A percentile compares a stretch with the other conserved stretches of the same genome.
Evolutionary conservation across 371 early-diverging fungal genomes (phyloP).

Genomic region (Choanephora cucurbitarum): DNA sequence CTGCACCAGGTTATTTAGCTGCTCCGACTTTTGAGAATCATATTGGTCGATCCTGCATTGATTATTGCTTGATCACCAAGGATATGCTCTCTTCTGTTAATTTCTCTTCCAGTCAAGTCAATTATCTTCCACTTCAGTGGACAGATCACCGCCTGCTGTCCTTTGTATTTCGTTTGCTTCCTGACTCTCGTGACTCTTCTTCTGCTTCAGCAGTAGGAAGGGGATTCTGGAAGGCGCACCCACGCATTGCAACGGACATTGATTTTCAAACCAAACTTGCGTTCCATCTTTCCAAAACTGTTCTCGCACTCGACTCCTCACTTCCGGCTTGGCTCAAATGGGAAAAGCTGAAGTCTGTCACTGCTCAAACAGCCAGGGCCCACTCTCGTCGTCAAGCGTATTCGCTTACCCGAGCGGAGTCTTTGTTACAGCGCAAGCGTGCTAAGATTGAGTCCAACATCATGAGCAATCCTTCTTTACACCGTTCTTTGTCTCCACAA

Average conservation of each 20-base stretch:
- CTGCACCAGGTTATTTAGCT: too few relatives aligned
- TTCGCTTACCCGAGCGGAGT: neutral
- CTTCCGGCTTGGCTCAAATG: too few relatives aligned
- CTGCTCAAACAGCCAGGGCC: too few relatives aligned
- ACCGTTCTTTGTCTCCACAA: neutral
- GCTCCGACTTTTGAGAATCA: too few relatives aligned
- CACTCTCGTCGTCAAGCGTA: neutral
- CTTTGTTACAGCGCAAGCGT: neutral
- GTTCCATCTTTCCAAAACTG: too few relatives aligned
- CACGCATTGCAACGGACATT: neutral
- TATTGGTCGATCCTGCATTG: neutral
- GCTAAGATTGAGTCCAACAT: constrained; percentile 8
- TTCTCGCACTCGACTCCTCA: too few relatives aligned
- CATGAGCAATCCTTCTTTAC: constrained; percentile 9
- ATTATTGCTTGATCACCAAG: neutral
- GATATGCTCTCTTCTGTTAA: neutral
- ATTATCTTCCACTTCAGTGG: too few relatives aligned
- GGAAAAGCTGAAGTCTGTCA: too few relatives aligned
- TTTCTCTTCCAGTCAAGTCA: too few relatives aligned
- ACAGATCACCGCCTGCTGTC: neutral
- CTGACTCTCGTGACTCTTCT: neutral
- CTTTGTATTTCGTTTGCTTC: neutral
- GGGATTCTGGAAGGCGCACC: neutral
- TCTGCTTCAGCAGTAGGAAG: too few relatives aligned
- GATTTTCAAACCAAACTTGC: too few relatives aligned